Base-by-base conservation (phyloP, 495 filamentous ascomycete genomes). In the Penicillium cinerascens region DNA sequence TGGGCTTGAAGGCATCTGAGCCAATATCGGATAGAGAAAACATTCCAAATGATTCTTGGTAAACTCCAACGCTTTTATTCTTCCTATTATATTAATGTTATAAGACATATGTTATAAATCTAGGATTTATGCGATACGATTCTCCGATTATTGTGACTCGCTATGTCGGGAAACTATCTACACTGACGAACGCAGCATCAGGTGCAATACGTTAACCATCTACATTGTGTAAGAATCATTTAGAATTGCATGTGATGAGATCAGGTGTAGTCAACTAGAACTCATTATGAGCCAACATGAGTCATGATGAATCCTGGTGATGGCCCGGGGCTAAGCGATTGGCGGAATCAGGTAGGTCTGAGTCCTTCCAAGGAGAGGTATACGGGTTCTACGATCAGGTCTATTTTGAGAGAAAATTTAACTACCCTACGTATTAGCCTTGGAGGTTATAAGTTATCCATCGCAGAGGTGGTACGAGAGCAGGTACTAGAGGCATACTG, bases 281-380 rank as follows among this genome's bases (percentile, higher is more conserved):
- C 10, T 47, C 45, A 60, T 45, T 13, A 48, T 44, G 42, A 58
- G 27, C 51, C 54, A 57, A 11, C 22, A 48, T 61, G 58, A 61
- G 50, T 61, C 58, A 56, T 47, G 27, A 48, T 56, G 37, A 23
- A 56, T 56, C 52, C 45, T 8, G 15, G 38, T 35, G 38, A 33
- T 33, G 4, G 29, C 8, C 29, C 13, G 9, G 8, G 29, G 26
- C 13, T 10, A 20, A 29, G 38, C 7, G 17, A 25, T 17, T 5
- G 38, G 38, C 47, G 17, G n/a, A 49, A 42, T 33, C 16, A 49
- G 38, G 17, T 4, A 44, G 21, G 13, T 20, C n/a, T n/a, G n/a
- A n/a, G n/a, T n/a, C n/a, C n/a, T n/a, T n/a, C n/a, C n/a, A n/a
- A n/a, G n/a, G n/a, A n/a, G n/a, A n/a, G n/a, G n/a, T n/a, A n/a